Evolutionary conservation across 2,329 filamentous ascomycete genomes (phyloP).

Genomic region (Talaromyces verruculosus): DNA sequence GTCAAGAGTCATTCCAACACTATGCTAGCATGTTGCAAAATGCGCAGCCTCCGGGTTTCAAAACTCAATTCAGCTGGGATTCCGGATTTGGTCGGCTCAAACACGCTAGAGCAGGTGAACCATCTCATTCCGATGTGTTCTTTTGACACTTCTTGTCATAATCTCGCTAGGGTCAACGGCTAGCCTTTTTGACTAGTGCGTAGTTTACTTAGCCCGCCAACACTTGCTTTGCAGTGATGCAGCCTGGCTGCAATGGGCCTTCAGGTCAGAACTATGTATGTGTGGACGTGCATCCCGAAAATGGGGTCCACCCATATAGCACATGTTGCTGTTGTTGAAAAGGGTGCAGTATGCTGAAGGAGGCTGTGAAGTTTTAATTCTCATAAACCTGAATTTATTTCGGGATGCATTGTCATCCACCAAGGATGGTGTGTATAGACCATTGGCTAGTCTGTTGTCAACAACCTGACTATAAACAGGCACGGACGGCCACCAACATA

Average conservation of each 20-base stretch:
- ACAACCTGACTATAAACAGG: slow-evolving; percentile 17
- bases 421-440: slow-evolving; percentile 3
- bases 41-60: slow-evolving; percentile 15
- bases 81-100: slow-evolving; percentile 17
- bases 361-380: slow-evolving; percentile 12
- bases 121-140: background rate
- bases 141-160: background rate
- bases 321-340: background rate
- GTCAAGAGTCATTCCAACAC: slow-evolving; percentile 2
- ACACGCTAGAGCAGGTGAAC: slow-evolving; percentile 4
- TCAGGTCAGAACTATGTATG: slow-evolving; percentile 5
- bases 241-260: background rate
- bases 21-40: background rate
- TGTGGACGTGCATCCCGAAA: slow-evolving; percentile 1
- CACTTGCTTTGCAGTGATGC: slow-evolving; percentile 3
- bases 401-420: slow-evolving; percentile 16
- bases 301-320: slow-evolving; percentile 12
- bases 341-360: slow-evolving; percentile 9
- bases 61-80: slow-evolving; percentile 13
- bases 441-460: slow-evolving; percentile 1
- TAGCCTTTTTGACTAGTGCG: background rate
- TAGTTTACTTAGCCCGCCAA: background rate
- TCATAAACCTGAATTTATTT: slow-evolving; percentile 10
- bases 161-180: background rate
- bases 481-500: slow-evolving; percentile 17